A percentile compares a stretch with the other conserved stretches of the same genome.
phyloP scores from a whole-genome alignment of 768 basidiomycete genomes.

The Mycena capillaripes region DNA sequence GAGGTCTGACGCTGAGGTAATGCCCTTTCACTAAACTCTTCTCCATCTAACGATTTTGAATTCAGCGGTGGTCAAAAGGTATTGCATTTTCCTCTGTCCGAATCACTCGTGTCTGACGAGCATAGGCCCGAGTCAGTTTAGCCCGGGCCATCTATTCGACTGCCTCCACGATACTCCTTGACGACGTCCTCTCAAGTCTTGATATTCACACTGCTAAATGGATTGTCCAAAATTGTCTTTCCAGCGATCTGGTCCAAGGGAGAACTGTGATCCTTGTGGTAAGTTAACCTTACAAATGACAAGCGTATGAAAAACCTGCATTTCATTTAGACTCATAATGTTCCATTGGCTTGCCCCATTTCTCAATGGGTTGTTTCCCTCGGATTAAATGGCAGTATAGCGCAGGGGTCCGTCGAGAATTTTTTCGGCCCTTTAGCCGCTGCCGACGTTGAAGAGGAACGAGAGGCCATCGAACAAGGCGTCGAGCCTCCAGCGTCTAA shows the following conservation, averaged over 20 bases:
- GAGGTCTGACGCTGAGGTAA: slow-evolving; percentile 60
- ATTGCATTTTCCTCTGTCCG: background rate
- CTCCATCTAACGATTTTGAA: background rate
- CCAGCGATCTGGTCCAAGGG: slow-evolving; percentile 53
- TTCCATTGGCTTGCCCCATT: slow-evolving; percentile 54
- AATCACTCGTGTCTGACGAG: background rate
- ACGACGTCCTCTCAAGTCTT: slow-evolving; percentile 67
- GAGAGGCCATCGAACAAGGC: slow-evolving; percentile 32
- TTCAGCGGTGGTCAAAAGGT: slow-evolving; percentile 68
- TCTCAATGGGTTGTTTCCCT: slow-evolving; percentile 61
- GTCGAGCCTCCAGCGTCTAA: slow-evolving; percentile 45
- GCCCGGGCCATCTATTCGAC: slow-evolving; percentile 72
- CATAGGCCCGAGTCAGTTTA: slow-evolving; percentile 55
- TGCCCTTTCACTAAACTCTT: background rate
- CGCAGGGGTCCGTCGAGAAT: slow-evolving; percentile 56
- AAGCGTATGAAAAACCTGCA: background rate
- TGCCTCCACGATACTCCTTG: slow-evolving; percentile 67
- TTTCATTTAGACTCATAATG: slow-evolving; percentile 59
- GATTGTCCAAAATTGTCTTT: slow-evolving; percentile 64
- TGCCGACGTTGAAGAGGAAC: slow-evolving; percentile 2
- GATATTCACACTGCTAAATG: slow-evolving; percentile 67
- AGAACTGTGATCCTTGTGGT: slow-evolving; percentile 62
- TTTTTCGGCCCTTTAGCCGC: slow-evolving; percentile 32
- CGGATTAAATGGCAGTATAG: slow-evolving; percentile 55
- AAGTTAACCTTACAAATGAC: slow-evolving; percentile 3